Evolutionary conservation across 2,329 filamentous ascomycete genomes (phyloP), one percentile per base, ranked within the genome.

Genomic region (Fusarium clavum): DNA sequence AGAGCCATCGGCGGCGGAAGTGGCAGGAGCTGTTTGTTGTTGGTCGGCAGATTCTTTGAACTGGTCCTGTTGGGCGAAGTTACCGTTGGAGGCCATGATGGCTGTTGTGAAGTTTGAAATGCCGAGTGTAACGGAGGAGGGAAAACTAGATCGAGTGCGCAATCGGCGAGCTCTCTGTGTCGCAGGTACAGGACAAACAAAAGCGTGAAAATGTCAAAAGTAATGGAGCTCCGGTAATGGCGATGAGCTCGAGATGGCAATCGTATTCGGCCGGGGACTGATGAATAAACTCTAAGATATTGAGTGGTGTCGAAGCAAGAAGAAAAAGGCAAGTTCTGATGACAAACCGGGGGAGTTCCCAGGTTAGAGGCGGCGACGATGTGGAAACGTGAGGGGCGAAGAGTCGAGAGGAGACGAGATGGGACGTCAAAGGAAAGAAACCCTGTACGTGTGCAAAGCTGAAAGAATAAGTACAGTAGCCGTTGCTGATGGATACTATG

Each of bases 1-100:
- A 47, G 79, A 75, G 64, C 78, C 57, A 45, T 74, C 72, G 51
- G 70, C 74, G 59, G 79, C 79, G 43, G 59, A 52, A 64, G 77
- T 75, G 51, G 80, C 63, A 80, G 74, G 62, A 81, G 74, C 75
- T 63, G 77, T 60, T 67, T 71, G 74, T 69, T 78, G 79, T 74
- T 83, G 81, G 64, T 83, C 81, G 71, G 76, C 64, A 67, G 75
- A 61, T 64, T 67, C 69, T 75, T 81, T 79, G 71, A 80, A 79
- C 76, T 84, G 80, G 70, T 83, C 80, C 78, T 82, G 80, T 75
- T 82, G 80, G 77, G 77, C 79, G 76, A 82, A 79, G 77, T 80
- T 86, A 79, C 86, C 86, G 86, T 87, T 88, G 77, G 86, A 86
- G 77, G 86, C 84, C 86, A 88, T 88, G 72, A 62, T 77, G 72